phyloP scores from a whole-genome alignment of 495 filamentous ascomycete genomes.

The Penicillium samsonianum region DNA sequence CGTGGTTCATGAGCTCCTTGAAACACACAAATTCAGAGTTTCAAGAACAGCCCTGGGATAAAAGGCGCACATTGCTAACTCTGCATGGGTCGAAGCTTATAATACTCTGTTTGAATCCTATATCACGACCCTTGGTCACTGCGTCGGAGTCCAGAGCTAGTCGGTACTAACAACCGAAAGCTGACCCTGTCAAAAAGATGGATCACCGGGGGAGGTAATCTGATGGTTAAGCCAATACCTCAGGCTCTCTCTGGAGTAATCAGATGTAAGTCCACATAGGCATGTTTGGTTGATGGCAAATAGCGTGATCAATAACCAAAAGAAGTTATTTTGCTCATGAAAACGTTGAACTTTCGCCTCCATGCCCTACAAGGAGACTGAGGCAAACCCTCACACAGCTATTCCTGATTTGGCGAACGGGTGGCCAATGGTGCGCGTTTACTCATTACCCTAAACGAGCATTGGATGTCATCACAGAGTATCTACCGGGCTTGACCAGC shows the following conservation, averaged over 20 bases:
- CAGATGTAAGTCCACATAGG: conserved; percentile 17
- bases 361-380: conserved; percentile 14
- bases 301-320: conserved; percentile 15
- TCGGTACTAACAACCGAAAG: conserved; percentile 25
- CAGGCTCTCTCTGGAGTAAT: background rate
- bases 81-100: background rate
- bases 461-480: conserved; percentile 14
- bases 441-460: conserved; percentile 4
- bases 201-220: conserved; percentile 10
- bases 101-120: background rate
- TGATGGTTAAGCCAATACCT: conserved; percentile 23
- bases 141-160: conserved; percentile 20
- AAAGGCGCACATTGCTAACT: no score
- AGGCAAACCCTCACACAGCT: conserved; percentile 15
- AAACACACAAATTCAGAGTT: background rate
- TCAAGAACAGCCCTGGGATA: background rate
- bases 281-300: conserved; percentile 26
- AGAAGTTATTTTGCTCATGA: conserved; percentile 12
- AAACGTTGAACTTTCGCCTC: conserved; percentile 18
- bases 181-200: conserved; percentile 8
- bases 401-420: conserved; percentile 10
- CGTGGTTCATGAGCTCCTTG: background rate
- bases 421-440: conserved; percentile 22
- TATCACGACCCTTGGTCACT: conserved; percentile 9
- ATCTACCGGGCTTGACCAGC: conserved; percentile 8